Evolutionary conservation across 805 yeast species (phyloP), one percentile per base, ranked within the genome.

Genomic region (Candida ovalis): DNA sequence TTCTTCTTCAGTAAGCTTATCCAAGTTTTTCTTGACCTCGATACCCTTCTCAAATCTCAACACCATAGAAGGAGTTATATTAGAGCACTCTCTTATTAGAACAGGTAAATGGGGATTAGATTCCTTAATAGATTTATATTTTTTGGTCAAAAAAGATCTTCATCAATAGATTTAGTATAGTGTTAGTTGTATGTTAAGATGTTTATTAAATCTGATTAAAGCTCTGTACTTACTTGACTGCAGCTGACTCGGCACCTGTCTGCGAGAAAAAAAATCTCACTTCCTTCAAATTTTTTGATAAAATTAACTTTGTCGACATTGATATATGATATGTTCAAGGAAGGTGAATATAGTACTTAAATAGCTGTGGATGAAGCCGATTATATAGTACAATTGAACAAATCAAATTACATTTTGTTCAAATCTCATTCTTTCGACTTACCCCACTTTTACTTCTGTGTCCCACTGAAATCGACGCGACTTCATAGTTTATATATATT

Each of bases 201-300:
- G 8, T n/a, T 21, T 17, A 10, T 15, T 2, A 24, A n/a, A 9
- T 8, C n/a, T 3, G 1, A 23, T 3, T 13, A 13, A 18, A 4
- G n/a, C 5, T n/a, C 3, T 13, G 19, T 24, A 54, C 58, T 44
- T 46, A 54, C 80, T 76, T 81, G 58, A 87, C 72, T 7, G 86
- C 81, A 9, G 71, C 74, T 13, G 91, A 80, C 4, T 88, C 80
- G 53, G 80, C 80, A n/a, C 86, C 86, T n/a, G 84, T 76, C 67
- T 86, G 94, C 28, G 89, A 84, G 54, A 88, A 74, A 62, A 88
- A 89, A 69, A 87, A 85, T 67, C 96, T 79, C 61, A 88, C 74
- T 73, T 88, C 96, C 64, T 76, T 86, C 55, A 88, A 76, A 10
- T 86, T 77, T 30, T 69, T 64, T n/a, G 83, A 79, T 32, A 65